Conservation (phyloP, 257 asterid species). For the Lantana camara region DNA sequence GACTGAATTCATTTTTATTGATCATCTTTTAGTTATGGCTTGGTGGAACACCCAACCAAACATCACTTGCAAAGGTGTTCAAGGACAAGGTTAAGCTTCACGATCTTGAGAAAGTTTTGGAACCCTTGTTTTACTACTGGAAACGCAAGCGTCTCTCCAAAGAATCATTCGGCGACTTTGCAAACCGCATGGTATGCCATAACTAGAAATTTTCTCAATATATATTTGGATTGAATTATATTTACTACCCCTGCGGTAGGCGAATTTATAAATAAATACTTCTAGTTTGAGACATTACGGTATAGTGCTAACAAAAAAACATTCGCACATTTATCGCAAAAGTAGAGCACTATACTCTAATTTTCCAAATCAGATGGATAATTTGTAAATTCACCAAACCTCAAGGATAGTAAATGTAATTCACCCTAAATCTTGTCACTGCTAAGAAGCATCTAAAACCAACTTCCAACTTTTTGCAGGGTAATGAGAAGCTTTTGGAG, state of each 20-base stretch:
- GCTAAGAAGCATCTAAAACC: too few species aligned
- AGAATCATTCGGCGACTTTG: conserved; percentile 92
- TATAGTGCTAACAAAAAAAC: too few species aligned
- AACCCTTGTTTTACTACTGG: conserved; percentile 94
- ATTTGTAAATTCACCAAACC: too few species aligned
- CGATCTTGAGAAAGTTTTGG: conserved; percentile 87
- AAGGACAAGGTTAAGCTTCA: conserved; percentile 91
- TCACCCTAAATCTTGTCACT: too few species aligned
- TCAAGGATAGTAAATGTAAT: too few species aligned
- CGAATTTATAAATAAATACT: too few species aligned
- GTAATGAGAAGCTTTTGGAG: conserved; percentile 56
- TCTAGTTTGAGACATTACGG: too few species aligned
- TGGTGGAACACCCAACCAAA: conserved; percentile 92
- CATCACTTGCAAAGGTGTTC: conserved; percentile 66
- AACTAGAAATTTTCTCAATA: neutral
- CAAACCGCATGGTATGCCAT: conserved; percentile 72
- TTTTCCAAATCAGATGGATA: too few species aligned
- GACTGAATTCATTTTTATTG: conserved; percentile 5
- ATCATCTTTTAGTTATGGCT: conserved; percentile 76
- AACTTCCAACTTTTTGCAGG: conserved; percentile 32
- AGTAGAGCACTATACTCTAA: too few species aligned
- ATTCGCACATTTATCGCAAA: too few species aligned
- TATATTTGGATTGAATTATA: too few species aligned
- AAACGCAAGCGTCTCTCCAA: conserved; percentile 65
- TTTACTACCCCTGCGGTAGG: too few species aligned